Evolutionary conservation across 2,329 filamentous ascomycete genomes (phyloP).

Genomic region (Coniella vitis): DNA sequence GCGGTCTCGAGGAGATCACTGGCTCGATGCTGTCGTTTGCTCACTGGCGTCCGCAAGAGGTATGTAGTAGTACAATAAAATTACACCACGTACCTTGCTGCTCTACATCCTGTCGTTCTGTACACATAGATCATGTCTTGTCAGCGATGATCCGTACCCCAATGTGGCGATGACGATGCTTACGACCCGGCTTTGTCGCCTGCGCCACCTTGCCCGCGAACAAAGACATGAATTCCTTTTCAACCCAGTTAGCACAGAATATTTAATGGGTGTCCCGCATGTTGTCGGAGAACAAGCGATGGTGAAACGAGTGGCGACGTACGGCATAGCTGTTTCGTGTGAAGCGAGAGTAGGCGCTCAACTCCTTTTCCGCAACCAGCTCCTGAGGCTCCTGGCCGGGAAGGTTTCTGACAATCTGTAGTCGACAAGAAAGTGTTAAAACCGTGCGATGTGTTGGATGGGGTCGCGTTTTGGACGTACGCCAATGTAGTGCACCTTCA

Average conservation of each 20-base stretch:
- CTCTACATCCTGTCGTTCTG: slow-evolving; percentile 65
- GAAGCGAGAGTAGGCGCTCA: slow-evolving; percentile 74
- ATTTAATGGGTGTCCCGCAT: not conserved
- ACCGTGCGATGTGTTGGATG: slow-evolving; percentile 3
- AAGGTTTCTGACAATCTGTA: slow-evolving; percentile 75
- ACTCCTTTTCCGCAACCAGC: slow-evolving; percentile 68
- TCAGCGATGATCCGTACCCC: not conserved
- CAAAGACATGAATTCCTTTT: slow-evolving; percentile 66
- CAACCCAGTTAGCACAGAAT: slow-evolving; percentile 1
- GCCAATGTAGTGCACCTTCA: slow-evolving; percentile 82
- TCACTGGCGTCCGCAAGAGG: too few species aligned
- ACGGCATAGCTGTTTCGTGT: slow-evolving; percentile 57
- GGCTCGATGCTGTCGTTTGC: not conserved
- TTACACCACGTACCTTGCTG: slow-evolving; percentile 63
- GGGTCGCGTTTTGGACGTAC: slow-evolving; percentile 42
- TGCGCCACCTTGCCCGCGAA: slow-evolving; percentile 85
- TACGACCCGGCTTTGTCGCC: slow-evolving; percentile 46
- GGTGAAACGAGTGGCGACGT: not conserved
- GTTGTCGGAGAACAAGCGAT: not conserved
- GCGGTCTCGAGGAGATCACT: not conserved
- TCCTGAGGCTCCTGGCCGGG: slow-evolving; percentile 63
- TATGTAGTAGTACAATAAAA: too few species aligned
- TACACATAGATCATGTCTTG: not conserved
- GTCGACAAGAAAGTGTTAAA: slow-evolving; percentile 9
- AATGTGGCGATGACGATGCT: not conserved